These are phyloP conservation scores for Aspergillus alliaceus DNA, from an alignment of 2,329 filamentous ascomycete genomes.

Conservation along the genomic window DNA sequence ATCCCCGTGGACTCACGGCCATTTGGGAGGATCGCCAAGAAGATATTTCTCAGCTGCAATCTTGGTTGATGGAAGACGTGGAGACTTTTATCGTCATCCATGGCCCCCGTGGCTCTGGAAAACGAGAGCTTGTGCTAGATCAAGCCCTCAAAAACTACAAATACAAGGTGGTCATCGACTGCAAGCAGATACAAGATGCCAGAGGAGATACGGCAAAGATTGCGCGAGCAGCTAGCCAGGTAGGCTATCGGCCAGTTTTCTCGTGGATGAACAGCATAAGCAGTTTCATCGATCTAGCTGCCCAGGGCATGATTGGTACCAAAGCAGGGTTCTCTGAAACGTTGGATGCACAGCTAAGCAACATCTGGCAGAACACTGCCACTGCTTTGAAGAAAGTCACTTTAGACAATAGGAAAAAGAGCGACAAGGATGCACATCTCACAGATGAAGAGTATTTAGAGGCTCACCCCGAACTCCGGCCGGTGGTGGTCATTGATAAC, in stretches of 20 bases:
- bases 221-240: conserved; percentile 72
- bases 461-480: conserved; percentile 77
- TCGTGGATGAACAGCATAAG: conserved; percentile 95
- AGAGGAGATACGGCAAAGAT: conserved; percentile 86
- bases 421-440: conserved; percentile 70
- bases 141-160: conserved; percentile 75
- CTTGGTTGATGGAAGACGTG: conserved; percentile 82
- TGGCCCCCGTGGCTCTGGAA: conserved; percentile 86
- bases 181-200: conserved; percentile 88
- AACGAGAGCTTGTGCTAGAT: conserved; percentile 82
- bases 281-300: conserved; percentile 86
- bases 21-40: conserved; percentile 86
- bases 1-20: conserved; percentile 71
- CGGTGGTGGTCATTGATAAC: conserved; percentile 87
- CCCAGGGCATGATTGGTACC: conserved; percentile 89
- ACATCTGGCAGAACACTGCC: conserved; percentile 83
- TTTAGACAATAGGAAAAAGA: conserved; percentile 66
- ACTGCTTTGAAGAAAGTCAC: conserved; percentile 76
- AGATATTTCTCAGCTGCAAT: conserved; percentile 77
- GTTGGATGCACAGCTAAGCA: conserved; percentile 80
- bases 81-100: conserved; percentile 94
- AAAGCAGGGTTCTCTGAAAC: conserved; percentile 95
- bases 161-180: conserved; percentile 84
- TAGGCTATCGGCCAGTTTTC: conserved; percentile 91
- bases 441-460: conserved; percentile 86